Conservation (phyloP, 1,139 yeast species). For the Cylindricascospora bacillispora region DNA sequence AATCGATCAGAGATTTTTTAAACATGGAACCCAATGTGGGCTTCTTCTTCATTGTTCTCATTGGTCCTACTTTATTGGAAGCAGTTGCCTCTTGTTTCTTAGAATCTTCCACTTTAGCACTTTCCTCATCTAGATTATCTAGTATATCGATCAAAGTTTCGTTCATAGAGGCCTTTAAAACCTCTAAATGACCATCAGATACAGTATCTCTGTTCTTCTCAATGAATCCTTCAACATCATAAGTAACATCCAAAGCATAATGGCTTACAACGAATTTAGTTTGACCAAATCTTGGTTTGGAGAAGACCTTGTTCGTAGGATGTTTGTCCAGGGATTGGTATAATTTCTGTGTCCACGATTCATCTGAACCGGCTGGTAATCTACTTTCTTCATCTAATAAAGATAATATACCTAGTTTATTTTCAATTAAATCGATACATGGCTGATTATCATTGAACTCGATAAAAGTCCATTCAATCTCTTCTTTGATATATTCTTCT, state of each 20-base stretch:
- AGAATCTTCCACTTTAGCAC: slow-evolving; percentile 35
- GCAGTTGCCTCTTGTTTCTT: slow-evolving; percentile 29
- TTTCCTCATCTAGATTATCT: slow-evolving; percentile 46
- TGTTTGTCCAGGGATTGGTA: slow-evolving; percentile 74
- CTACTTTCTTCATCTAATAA: slow-evolving; percentile 92
- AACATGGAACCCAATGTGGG: slow-evolving; percentile 94
- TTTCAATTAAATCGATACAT: slow-evolving; percentile 86
- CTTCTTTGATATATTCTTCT: slow-evolving; percentile 84
- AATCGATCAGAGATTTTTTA: slow-evolving; percentile 81
- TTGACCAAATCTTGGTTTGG: slow-evolving; percentile 91
- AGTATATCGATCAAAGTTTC: slow-evolving; percentile 51
- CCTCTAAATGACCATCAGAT: slow-evolving; percentile 88
- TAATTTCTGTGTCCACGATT: slow-evolving; percentile 84
- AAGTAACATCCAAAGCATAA: slow-evolving; percentile 88
- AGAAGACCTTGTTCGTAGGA: slow-evolving; percentile 68
- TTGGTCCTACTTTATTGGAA: slow-evolving; percentile 24
- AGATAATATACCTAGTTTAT: slow-evolving; percentile 75
- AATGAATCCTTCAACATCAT: slow-evolving; percentile 88
- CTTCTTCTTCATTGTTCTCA: slow-evolving; percentile 47
- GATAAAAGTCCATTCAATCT: slow-evolving; percentile 93
- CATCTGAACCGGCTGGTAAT: slow-evolving; percentile 87
- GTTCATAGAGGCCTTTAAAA: slow-evolving; percentile 57
- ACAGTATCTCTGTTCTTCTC: slow-evolving; percentile 97
- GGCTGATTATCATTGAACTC: slow-evolving; percentile 97
- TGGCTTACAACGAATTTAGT: slow-evolving; percentile 83